Percentiles rank a stretch among this genome's conserved stretches.
Evolutionary conservation across 2,329 filamentous ascomycete genomes (phyloP).

Genomic region (Dothiorella sarmentorum): DNA sequence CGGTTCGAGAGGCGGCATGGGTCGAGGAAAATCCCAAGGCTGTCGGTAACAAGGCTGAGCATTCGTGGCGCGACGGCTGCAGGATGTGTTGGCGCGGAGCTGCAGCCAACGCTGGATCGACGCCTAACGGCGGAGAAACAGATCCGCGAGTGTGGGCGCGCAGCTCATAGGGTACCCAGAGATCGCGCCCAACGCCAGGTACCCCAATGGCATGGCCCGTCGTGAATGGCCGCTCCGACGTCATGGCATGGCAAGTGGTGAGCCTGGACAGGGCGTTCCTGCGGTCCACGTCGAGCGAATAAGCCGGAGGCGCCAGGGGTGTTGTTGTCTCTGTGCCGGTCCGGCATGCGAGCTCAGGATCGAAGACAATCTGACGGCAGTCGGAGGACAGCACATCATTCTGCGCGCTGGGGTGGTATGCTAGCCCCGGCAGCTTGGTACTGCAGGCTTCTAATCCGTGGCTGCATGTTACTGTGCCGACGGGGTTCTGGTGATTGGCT

Average conservation of each 20-base stretch:
- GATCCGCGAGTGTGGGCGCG: slow-evolving; percentile 31
- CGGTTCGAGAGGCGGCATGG: slow-evolving; percentile 7
- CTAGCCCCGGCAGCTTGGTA: slow-evolving; percentile 1
- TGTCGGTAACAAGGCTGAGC: slow-evolving; percentile 27
- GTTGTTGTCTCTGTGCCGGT: not conserved
- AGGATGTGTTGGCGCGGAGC: slow-evolving; percentile 35
- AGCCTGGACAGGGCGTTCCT: too few species aligned
- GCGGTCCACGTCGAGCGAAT: slow-evolving; percentile 11
- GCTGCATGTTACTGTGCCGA: not conserved
- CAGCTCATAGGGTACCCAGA: slow-evolving; percentile 38
- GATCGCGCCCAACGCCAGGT: slow-evolving; percentile 26
- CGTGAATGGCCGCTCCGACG: slow-evolving; percentile 1
- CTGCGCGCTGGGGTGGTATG: slow-evolving; percentile 1
- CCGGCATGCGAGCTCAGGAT: slow-evolving; percentile 1
- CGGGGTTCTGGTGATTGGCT: not conserved
- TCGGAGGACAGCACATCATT: slow-evolving; percentile 16
- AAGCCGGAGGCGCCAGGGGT: slow-evolving; percentile 4
- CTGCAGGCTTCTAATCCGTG: slow-evolving; percentile 9
- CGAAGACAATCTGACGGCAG: slow-evolving; percentile 14
- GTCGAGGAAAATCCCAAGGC: slow-evolving; percentile 14
- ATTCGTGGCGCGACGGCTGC: slow-evolving; percentile 30
- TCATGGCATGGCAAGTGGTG: slow-evolving; percentile 2
- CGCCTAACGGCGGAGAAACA: slow-evolving; percentile 15
- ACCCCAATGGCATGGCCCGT: slow-evolving; percentile 14
- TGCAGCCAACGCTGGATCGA: slow-evolving; percentile 18